Base-by-base conservation (phyloP, 371 early-diverging fungal genomes). In the Lichtheimia ramosa region DNA sequence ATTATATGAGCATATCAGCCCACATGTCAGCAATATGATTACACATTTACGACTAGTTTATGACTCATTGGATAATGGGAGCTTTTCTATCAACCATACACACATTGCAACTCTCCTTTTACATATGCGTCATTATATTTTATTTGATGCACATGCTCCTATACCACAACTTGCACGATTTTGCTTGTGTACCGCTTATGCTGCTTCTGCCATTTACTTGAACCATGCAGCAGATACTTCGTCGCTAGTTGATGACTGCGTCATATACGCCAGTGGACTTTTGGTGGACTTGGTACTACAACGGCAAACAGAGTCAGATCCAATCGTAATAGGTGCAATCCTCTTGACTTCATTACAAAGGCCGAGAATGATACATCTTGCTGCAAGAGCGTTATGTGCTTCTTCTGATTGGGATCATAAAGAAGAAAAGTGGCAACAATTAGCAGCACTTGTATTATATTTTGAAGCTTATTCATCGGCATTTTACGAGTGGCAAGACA, bases 371-470 rank as follows among this genome's bases (percentile, higher is more conserved):
- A 28, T 34, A 6, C 54, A 42, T 8, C 42, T 54, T 0, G 57
- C 57, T 2, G 16, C 25, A 8, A n/a, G 28, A 28, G 25, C 49
- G 3, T n/a, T 57, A 12, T 57, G 18, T 48, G 43, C 43, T 23
- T 21, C 15, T 3, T 34, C 24, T 34, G 57, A 57, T 6, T 43
- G 43, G 15, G 52, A 59, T 6, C 25, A 18, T 15, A 24, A 20
- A 7, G 40, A 43, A 4, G 8, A 28, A 6, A 21, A 55, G 1
- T 61, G 54, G 52, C 54, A 25, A 15, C 18, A 18, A 2, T 18
- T 61, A 18, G 61, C 61, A 6, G 61, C 54, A 0, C 39, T 51
- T 0, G 5, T 61, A 27, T n/a, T 54, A 6, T 48, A 52, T 40
- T 28, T 46, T 21, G 39, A 61, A 21, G 55, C 43, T 1, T 28